Conservation (phyloP, 768 basidiomycete genomes). For the Lactifluus pinguis region DNA sequence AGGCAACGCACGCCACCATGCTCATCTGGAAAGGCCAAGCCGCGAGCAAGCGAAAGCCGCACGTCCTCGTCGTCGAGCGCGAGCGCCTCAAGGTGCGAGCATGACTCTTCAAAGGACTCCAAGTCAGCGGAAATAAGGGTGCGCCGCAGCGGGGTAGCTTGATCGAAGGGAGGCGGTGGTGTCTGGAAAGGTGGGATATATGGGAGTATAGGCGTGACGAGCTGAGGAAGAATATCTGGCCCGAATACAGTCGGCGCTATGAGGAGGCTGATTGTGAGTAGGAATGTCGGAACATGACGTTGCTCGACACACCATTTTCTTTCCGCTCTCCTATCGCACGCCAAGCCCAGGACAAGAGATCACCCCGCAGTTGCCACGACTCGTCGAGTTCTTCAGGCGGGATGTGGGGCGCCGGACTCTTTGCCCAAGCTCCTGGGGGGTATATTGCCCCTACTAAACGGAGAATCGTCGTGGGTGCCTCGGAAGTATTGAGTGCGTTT, state of each 20-base stretch:
- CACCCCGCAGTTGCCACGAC: conserved; percentile 56
- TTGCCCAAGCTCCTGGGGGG: conserved; percentile 60
- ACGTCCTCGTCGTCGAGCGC: conserved; percentile 72
- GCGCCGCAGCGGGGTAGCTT: conserved; percentile 32
- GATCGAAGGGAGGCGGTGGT: conserved; percentile 31
- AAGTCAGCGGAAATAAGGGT: conserved; percentile 55
- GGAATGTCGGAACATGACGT: background rate
- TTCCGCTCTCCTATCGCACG: conserved; percentile 62
- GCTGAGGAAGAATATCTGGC: conserved; percentile 52
- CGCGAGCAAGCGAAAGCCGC: conserved; percentile 60
- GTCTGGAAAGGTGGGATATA: conserved; percentile 49
- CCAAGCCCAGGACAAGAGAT: conserved; percentile 72
- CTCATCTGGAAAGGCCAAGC: conserved; percentile 48
- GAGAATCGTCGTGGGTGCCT: conserved; percentile 59
- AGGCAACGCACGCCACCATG: conserved; percentile 51
- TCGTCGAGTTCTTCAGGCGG: conserved; percentile 33
- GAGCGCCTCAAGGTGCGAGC: conserved; percentile 68
- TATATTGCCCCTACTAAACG: conserved; percentile 61
- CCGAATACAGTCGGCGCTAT: conserved; percentile 51
- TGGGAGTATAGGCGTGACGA: conserved; percentile 47
- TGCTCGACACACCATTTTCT: conserved; percentile 47
- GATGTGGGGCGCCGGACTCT: conserved; percentile 22
- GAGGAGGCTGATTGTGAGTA: background rate
- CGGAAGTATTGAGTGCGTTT: conserved; percentile 54
- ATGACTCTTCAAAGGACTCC: conserved; percentile 64